phyloP scores from a whole-genome alignment of 352 stramenopile species.

The Globisporangium emineosum region DNA sequence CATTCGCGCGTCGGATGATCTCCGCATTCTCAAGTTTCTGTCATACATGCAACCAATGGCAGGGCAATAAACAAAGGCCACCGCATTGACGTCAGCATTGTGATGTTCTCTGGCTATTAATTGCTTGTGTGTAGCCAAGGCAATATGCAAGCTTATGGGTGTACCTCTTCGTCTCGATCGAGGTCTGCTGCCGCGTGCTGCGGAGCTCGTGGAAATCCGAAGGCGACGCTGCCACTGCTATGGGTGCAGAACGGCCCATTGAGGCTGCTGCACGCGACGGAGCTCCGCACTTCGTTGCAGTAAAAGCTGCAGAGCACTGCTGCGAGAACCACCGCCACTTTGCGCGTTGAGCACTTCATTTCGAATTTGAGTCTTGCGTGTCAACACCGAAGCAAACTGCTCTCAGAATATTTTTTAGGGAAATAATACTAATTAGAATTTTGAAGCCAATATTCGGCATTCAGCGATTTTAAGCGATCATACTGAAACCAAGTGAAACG shows the following conservation, averaged over 20 bases:
- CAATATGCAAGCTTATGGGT: background rate
- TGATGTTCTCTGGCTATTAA: background rate
- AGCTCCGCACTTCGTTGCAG: background rate
- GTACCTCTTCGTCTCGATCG: conserved; percentile 37
- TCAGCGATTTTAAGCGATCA: no score
- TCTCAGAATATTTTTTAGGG: no score
- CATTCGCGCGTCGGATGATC: conserved; percentile 38
- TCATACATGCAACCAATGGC: background rate
- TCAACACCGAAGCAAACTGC: conserved; percentile 2
- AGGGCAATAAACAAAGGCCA: background rate
- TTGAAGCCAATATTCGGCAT: background rate
- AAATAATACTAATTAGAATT: no score
- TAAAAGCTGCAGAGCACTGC: background rate
- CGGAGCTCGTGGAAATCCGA: conserved; percentile 31
- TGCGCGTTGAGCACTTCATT: conserved; percentile 7
- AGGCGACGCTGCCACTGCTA: conserved; percentile 8
- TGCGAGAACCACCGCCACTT: conserved; percentile 13
- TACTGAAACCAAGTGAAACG: no score
- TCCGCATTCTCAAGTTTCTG: conserved; percentile 29
- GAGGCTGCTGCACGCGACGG: conserved; percentile 48
- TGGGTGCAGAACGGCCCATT: conserved; percentile 65
- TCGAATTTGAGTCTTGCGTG: conserved; percentile 14
- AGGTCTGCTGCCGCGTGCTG: conserved; percentile 41
- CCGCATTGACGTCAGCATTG: background rate
- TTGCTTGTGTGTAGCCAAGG: background rate